Base-by-base conservation (phyloP, 2,329 filamentous ascomycete genomes). In the Boeremia exigua region DNA sequence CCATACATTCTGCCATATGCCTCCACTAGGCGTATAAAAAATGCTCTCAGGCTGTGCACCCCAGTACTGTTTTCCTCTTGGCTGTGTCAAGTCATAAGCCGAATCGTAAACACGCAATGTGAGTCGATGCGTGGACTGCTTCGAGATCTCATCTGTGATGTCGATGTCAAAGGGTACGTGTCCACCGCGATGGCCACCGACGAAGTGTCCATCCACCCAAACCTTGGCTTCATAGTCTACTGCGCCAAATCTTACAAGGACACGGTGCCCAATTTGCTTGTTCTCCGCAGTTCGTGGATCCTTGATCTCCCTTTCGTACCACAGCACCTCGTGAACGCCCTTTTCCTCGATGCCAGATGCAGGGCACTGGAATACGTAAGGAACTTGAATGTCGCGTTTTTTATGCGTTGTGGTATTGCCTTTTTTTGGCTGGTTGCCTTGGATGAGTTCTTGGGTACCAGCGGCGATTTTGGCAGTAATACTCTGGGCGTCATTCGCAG, bases 1-100 rank as follows among this genome's bases (percentile, higher is more conserved):
- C 80, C 82, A 84, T 3, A 85, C 83, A 14, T 75, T 79, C 68
- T 85, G 83, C 83, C 83, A 86, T 53, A 85, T 84, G 23, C 83
- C 83, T 27, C 81, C 81, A 8, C 81, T 82, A 0, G 83, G 83
- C 0, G 82, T 84, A 64, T 85, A 85, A 64, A 85, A 86, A 62
- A 85, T 85, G 47, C 81, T 83, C 68, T 87, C 84, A 0, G 85
- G 83, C 69, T 85, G 79, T 1, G 83, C 81, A 3, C 79, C 81
- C 85, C 85, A 87, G 65, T 86, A 87, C 71, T 90, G 87, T 70
- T 90, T 90, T 0, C 87, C 87, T 29, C 87, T 79, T 1, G 85
- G 87, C 69, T 89, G 87, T 0, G 83, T 82, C 7, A 88, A 74
- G 56, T 89, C 87, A 56, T 82, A 83, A 0, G 86, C 84, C 0